Evolutionary conservation across 2,329 filamentous ascomycete genomes (phyloP).

Genomic region (Neoscytalidium dimidiatum): DNA sequence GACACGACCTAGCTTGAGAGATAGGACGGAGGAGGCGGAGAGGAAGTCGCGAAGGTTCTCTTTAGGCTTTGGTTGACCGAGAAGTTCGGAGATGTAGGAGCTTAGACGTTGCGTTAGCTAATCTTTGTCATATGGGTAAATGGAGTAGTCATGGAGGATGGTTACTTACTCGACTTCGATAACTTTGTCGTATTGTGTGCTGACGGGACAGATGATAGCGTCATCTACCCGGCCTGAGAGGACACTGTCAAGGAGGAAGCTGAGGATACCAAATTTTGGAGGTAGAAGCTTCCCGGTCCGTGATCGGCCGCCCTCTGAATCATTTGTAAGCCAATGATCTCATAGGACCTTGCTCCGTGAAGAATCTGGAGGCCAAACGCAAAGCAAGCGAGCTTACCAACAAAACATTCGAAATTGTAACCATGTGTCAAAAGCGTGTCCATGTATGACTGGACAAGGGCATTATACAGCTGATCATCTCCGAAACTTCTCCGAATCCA

Average conservation of each 20-base stretch:
- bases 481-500: constrained; percentile 93
- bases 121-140: not conserved
- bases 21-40: constrained; percentile 84
- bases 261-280: constrained; percentile 93
- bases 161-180: constrained; percentile 79
- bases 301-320: constrained; percentile 88
- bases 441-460: constrained; percentile 94
- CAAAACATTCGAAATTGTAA: constrained; percentile 96
- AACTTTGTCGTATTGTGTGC: constrained; percentile 98
- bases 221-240: constrained; percentile 86
- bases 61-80: constrained; percentile 93
- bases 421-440: constrained; percentile 88
- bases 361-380: not conserved
- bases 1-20: constrained; percentile 83
- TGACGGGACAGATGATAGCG: constrained; percentile 91
- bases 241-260: constrained; percentile 87
- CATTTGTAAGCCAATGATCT: not conserved
- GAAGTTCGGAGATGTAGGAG: constrained; percentile 89
- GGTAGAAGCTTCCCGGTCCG: constrained; percentile 90
- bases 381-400: too few species aligned
- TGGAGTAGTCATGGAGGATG: not conserved
- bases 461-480: constrained; percentile 85
- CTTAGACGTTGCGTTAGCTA: constrained; percentile 29
- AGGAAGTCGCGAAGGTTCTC: constrained; percentile 90
- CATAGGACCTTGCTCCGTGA: too few species aligned